phyloP scores from a whole-genome alignment of 164 flowering plant species.

The Malania oleifera region DNA sequence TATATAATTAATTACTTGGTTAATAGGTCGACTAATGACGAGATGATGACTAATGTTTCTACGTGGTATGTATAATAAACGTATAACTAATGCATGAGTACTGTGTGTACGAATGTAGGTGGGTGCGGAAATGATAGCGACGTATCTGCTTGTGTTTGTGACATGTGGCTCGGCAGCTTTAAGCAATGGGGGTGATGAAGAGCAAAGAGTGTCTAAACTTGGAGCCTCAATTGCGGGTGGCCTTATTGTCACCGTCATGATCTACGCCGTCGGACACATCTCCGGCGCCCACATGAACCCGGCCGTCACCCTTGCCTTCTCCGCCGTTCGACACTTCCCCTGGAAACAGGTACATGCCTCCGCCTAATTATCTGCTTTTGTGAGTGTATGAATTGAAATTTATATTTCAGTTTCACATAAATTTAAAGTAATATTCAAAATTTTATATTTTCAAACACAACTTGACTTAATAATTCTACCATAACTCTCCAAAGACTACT shows the following conservation, averaged over 20 bases:
- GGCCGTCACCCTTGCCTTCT: slow-evolving; percentile 76
- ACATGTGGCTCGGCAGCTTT: slow-evolving; percentile 69
- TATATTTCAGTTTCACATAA: too few relatives aligned
- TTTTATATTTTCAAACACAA: too few relatives aligned
- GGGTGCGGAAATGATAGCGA: slow-evolving; percentile 63
- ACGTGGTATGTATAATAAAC: too few relatives aligned
- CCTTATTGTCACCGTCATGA: slow-evolving; percentile 82
- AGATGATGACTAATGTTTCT: too few relatives aligned
- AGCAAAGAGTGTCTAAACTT: slow-evolving; percentile 40
- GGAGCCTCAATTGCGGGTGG: slow-evolving; percentile 86
- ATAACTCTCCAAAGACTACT: too few relatives aligned
- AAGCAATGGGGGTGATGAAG: slow-evolving; percentile 38
- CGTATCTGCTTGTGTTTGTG: slow-evolving; percentile 69
- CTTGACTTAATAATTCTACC: too few relatives aligned
- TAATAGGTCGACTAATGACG: too few relatives aligned
- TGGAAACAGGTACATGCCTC: slow-evolving; percentile 56
- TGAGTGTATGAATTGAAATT: too few relatives aligned
- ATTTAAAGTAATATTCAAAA: too few relatives aligned
- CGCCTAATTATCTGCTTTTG: too few relatives aligned
- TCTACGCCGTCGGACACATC: slow-evolving; percentile 77
- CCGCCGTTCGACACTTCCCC: slow-evolving; percentile 59
- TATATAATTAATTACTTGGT: too few relatives aligned
- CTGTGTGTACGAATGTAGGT: slow-evolving; percentile 34
- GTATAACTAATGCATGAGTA: too few relatives aligned
- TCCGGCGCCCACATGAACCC: slow-evolving; percentile 97